phyloP scores from a whole-genome alignment of 2,329 filamentous ascomycete species.

The Xylariales sp. region DNA sequence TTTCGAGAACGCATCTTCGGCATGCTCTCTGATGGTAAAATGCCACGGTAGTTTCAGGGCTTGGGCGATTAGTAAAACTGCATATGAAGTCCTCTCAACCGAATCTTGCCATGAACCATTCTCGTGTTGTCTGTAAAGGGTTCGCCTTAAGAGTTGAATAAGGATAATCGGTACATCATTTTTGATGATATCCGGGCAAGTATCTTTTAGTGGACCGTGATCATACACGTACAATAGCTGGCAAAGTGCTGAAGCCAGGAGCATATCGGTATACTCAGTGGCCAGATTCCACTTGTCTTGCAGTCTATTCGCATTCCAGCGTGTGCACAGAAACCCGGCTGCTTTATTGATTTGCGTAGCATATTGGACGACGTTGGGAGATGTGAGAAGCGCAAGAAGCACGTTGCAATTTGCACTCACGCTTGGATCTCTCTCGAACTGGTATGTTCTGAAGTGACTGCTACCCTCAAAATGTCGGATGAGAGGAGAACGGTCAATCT shows the following conservation, averaged over 20 bases:
- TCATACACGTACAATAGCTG: too few species aligned
- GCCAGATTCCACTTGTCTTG: not conserved
- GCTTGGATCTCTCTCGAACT: slow-evolving; percentile 21
- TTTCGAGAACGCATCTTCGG: not conserved
- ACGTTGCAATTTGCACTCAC: slow-evolving; percentile 28
- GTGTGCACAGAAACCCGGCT: slow-evolving; percentile 13
- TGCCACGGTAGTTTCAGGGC: not conserved
- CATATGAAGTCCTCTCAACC: not conserved
- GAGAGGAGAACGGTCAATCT: not conserved
- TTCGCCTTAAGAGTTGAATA: not conserved
- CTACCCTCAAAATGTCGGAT: slow-evolving; percentile 18
- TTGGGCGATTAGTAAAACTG: not conserved
- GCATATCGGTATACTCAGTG: too few species aligned
- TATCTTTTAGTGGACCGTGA: too few species aligned
- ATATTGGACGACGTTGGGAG: slow-evolving; percentile 9
- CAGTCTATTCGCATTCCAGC: not conserved
- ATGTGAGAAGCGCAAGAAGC: slow-evolving; percentile 18
- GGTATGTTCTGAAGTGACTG: slow-evolving; percentile 25
- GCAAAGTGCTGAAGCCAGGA: too few species aligned
- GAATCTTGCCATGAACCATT: not conserved
- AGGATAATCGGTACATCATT: not conserved
- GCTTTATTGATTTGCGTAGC: slow-evolving; percentile 20
- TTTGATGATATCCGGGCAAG: not conserved
- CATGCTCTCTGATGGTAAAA: not conserved
- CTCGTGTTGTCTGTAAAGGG: not conserved